Evolutionary conservation across 106 monocot genomes (phyloP), one percentile per base, ranked within the genome.

Genomic region (Dendrobium nobile): DNA sequence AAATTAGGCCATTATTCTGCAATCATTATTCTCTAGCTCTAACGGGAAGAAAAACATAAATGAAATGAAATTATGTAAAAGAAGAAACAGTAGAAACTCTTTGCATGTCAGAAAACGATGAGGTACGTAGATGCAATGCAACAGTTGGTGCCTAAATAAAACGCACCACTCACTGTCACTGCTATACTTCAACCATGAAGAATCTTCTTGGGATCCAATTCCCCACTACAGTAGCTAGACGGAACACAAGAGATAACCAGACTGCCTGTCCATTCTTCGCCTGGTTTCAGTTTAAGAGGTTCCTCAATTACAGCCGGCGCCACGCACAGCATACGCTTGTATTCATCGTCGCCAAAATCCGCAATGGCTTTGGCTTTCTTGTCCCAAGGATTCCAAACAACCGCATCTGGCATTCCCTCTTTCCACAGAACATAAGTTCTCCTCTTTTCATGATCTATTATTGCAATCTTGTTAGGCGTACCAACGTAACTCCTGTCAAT

Each of bases 341-440:
- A 91, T 40, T 91, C 88, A 37, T 91, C 88, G 45, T 86, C 85
- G 20, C 88, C 84, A 81, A 88, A 84, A 84, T 89, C 89, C 33
- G 82, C 18, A 79, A 89, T 87, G 37, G 89, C 84, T 82, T 85
- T 89, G 26, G 89, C 87, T 58, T 87, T 89, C 74, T 85, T 89
- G 80, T 89, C 89, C 89, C 89, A 89, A 7, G 89, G 89, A 75
- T 89, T 89, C 89, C 89, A 89, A 9, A 89, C 89, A 65, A 87
- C 92, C 41, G 90, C 89, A 82, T 95, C 95, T 67, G 91, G 95
- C 44, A 95, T 89, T 27, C 95, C 95, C n/a, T 88, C 86, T 85
- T 92, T 95, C 42, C 83, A 72, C 73, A 95, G 27, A 24, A 92
- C 89, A 78, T 92, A 89, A 22, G 95, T 95, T 55, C 90, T 81